Evolutionary conservation across 768 basidiomycete genomes (phyloP).

Genomic region (Leccinum subgranulosum): DNA sequence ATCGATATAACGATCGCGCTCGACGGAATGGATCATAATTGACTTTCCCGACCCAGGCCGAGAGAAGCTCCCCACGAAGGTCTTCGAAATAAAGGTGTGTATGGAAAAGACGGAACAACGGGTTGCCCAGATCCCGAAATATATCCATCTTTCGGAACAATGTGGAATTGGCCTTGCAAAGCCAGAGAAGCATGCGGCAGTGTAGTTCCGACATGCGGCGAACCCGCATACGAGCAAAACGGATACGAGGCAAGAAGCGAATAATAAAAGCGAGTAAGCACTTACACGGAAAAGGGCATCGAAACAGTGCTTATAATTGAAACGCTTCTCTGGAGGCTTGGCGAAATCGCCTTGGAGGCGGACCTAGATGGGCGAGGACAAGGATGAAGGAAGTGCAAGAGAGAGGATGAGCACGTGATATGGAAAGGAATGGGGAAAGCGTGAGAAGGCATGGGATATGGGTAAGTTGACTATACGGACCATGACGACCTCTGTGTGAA

Average conservation of each 20-base stretch:
- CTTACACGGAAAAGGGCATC: slow-evolving; percentile 83
- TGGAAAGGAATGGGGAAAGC: background rate
- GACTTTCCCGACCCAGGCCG: background rate
- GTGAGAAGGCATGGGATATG: slow-evolving; percentile 17
- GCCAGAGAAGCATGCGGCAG: background rate
- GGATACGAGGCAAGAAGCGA: slow-evolving; percentile 1
- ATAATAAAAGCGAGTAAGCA: slow-evolving; percentile 14
- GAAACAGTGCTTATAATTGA: slow-evolving; percentile 88
- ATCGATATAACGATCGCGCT: background rate
- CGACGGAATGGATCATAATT: background rate
- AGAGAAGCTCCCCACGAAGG: background rate
- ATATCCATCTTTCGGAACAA: slow-evolving; percentile 1
- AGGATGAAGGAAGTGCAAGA: too few species aligned
- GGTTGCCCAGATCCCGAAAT: background rate
- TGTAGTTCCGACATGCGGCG: background rate
- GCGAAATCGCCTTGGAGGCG: slow-evolving; percentile 90
- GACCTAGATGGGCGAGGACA: slow-evolving; percentile 36
- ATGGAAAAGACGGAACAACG: background rate
- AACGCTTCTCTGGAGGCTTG: slow-evolving; percentile 81
- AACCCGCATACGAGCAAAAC: background rate
- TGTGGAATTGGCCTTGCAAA: background rate
- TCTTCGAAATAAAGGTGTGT: background rate
- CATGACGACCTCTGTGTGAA: slow-evolving; percentile 68
- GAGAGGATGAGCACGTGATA: slow-evolving; percentile 18
- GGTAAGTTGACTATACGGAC: slow-evolving; percentile 27